Evolutionary conservation across 2,329 filamentous ascomycete genomes (phyloP).

Genomic region (Polychaeton citri): DNA sequence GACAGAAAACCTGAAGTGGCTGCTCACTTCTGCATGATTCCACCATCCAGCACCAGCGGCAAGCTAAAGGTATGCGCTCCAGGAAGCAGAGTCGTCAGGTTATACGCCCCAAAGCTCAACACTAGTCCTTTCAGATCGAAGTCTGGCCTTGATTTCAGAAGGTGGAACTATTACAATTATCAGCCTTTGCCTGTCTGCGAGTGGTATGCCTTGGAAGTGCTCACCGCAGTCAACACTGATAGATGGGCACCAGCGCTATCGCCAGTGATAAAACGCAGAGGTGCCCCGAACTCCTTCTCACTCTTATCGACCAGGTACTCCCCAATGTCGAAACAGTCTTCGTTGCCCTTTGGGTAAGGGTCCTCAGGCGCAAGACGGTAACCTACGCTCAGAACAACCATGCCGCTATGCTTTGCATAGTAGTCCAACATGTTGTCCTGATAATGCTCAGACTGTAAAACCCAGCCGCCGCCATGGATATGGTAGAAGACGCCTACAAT

Average conservation of each 20-base stretch:
- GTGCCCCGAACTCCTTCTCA: conserved; percentile 26
- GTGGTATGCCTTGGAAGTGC: too few species aligned
- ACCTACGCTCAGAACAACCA: conserved; percentile 42
- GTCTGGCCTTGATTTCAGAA: conserved; percentile 25
- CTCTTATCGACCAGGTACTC: conserved; percentile 40
- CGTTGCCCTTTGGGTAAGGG: conserved; percentile 39
- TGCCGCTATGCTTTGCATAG: conserved; percentile 35
- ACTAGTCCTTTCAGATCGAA: conserved; percentile 38
- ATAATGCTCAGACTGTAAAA: conserved; percentile 27
- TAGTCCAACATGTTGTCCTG: conserved; percentile 36
- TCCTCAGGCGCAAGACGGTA: conserved; percentile 49
- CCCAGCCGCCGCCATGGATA: conserved; percentile 41
- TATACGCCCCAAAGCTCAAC: conserved; percentile 40
- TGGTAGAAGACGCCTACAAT: conserved; percentile 37
- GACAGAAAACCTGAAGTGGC: conserved; percentile 7
- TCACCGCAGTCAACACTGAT: conserved; percentile 29
- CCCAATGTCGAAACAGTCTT: conserved; percentile 46
- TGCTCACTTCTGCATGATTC: too few species aligned
- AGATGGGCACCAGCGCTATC: conserved; percentile 42
- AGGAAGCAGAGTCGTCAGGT: conserved; percentile 32
- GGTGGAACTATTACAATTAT: too few species aligned
- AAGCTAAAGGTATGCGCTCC: conserved; percentile 27
- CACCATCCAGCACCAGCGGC: conserved; percentile 27
- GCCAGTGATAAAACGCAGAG: conserved; percentile 22
- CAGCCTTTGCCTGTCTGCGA: too few species aligned